These are phyloP conservation scores for Trichosporon sp. DNA, from an alignment of 1,284 basidiomycete genomes.

Conservation along the genomic window DNA sequence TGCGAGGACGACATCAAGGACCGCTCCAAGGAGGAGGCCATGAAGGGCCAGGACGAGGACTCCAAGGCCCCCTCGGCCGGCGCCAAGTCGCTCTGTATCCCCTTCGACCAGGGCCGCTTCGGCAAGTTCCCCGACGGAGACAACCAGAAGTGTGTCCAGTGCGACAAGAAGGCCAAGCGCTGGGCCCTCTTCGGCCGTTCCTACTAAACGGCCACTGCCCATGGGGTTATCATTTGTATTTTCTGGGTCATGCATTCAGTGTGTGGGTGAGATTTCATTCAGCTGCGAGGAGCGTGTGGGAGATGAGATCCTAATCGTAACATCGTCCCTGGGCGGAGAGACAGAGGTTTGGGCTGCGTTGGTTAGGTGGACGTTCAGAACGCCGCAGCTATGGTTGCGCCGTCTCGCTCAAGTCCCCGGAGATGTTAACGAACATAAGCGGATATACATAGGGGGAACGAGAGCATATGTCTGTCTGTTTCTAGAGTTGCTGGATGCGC, in stretches of 20 bases:
- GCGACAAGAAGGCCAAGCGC: conserved; percentile 77
- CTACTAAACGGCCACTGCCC: conserved; percentile 14
- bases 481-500: conserved; percentile 57
- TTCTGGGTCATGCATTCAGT: conserved; percentile 4
- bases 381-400: neutral
- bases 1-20: conserved; percentile 99
- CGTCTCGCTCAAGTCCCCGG: neutral
- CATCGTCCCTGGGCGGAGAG: too few relatives aligned
- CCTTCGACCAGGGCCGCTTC: conserved; percentile 85
- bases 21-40: conserved; percentile 65
- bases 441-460: neutral
- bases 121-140: conserved; percentile 60
- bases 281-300: neutral
- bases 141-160: conserved; percentile 79
- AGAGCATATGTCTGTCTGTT: neutral
- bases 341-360: too few relatives aligned
- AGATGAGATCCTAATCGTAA: too few relatives aligned
- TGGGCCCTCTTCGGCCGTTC: conserved; percentile 84
- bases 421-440: neutral
- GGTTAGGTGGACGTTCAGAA: too few relatives aligned
- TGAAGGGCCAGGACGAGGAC: conserved; percentile 67
- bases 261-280: conserved; percentile 9
- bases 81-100: conserved; percentile 95
- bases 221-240: conserved; percentile 3
- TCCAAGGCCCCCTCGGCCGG: conserved; percentile 96